A percentile compares a stretch with the other conserved stretches of the same genome.
Conservation (phyloP, 176 grass and related monocot species). For the Musa beccarii region DNA sequence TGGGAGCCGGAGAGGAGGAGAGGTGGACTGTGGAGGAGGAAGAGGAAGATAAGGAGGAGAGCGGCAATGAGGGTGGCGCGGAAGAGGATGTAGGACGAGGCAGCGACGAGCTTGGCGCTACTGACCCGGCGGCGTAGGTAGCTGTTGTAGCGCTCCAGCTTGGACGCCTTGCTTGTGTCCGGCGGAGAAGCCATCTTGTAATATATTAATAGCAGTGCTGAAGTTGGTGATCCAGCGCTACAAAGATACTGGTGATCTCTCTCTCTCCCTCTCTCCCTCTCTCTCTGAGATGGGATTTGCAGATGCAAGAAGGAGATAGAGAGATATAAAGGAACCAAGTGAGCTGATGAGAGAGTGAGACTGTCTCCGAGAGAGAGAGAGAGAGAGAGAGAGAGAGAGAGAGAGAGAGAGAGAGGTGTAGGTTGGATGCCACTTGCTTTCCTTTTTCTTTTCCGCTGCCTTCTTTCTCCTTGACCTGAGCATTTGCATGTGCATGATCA, state of each 20-base stretch:
- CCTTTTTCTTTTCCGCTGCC: neutral
- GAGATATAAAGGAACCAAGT: neutral
- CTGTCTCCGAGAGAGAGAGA: too few species aligned
- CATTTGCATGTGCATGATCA: neutral
- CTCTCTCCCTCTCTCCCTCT: neutral
- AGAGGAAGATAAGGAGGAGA: constrained; percentile 6
- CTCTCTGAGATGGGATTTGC: neutral
- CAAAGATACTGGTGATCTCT: neutral
- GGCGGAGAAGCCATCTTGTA: neutral
- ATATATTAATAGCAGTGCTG: too few species aligned
- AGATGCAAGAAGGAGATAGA: neutral
- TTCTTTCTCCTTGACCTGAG: neutral
- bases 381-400: neutral
- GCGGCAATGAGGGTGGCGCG: constrained; percentile 4
- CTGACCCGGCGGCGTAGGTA: neutral
- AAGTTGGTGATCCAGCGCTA: too few species aligned
- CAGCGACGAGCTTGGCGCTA: neutral
- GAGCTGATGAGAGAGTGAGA: too few species aligned
- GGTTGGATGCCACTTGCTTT: neutral
- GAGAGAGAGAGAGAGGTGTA: neutral
- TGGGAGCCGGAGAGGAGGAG: neutral
- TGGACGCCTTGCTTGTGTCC: constrained; percentile 3
- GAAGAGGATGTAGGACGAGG: neutral
- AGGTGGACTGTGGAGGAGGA: constrained; percentile 2
- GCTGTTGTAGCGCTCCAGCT: constrained; percentile 4